Evolutionary conservation across 257 asterid species (phyloP).

Genomic region (Penstemon newberryi): DNA sequence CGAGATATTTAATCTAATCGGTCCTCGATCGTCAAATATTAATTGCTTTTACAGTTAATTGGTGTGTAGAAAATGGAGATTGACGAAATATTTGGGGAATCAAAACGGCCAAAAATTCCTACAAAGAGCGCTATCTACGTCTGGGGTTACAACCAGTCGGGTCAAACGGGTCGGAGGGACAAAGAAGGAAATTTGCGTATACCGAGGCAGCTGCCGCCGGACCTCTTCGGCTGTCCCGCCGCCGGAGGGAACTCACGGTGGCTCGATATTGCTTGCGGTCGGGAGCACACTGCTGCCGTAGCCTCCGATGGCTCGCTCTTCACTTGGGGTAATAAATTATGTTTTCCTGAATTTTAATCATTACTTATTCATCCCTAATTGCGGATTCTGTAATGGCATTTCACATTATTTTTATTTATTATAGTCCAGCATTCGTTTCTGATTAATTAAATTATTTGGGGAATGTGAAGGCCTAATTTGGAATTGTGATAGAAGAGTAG

Average conservation of each 20-base stretch:
- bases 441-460: slow-evolving; percentile 18
- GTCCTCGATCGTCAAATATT: slow-evolving; percentile 3
- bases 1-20: slow-evolving; percentile 5
- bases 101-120: slow-evolving; percentile 46
- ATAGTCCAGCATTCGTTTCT: background rate
- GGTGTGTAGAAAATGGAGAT: slow-evolving; percentile 54
- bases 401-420: background rate
- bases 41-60: slow-evolving; percentile 15
- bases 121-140: slow-evolving; percentile 83
- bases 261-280: slow-evolving; percentile 91
- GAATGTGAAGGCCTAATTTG: background rate
- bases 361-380: slow-evolving; percentile 1
- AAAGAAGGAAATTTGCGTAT: slow-evolving; percentile 61
- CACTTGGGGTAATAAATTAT: slow-evolving; percentile 75
- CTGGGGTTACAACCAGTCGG: slow-evolving; percentile 94
- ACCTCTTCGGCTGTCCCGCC: slow-evolving; percentile 81
- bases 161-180: slow-evolving; percentile 81
- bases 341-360: slow-evolving; percentile 3
- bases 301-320: slow-evolving; percentile 91
- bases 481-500: background rate
- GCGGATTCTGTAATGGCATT: slow-evolving; percentile 11
- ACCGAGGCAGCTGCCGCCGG: slow-evolving; percentile 82
- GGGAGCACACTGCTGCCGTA: slow-evolving; percentile 87
- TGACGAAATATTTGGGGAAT: slow-evolving; percentile 74
- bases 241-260: slow-evolving; percentile 67